Evolutionary conservation across 306 rosid species (phyloP).

Genomic region (Glycyrrhiza uralensis): DNA sequence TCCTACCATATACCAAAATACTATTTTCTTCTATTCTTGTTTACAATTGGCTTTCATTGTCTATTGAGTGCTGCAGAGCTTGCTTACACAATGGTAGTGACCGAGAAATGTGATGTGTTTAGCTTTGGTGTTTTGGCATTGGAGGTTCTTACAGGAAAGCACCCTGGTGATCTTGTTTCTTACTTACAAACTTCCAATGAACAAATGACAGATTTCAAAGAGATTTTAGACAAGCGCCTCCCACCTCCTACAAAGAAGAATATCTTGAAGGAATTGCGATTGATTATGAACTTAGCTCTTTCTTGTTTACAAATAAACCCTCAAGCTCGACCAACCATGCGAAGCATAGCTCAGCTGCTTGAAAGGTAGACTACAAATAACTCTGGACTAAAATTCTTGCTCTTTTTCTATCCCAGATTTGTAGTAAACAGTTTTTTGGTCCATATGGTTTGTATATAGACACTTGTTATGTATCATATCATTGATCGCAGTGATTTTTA

Average conservation of each 20-base stretch:
- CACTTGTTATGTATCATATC: background rate
- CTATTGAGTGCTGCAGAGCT: conserved; percentile 19
- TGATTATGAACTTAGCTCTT: conserved; percentile 13
- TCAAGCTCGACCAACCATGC: conserved; percentile 37
- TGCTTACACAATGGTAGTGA: conserved; percentile 34
- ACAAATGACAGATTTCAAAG: conserved; percentile 12
- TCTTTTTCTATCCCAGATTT: background rate
- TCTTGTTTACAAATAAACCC: conserved; percentile 25
- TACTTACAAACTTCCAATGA: conserved; percentile 10
- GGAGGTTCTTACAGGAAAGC: conserved; percentile 33
- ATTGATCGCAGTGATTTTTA: background rate
- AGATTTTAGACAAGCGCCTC: conserved; percentile 29
- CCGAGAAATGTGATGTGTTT: conserved; percentile 38
- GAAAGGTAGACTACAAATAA: conserved; percentile 8
- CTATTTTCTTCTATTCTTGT: background rate
- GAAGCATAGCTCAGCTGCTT: conserved; percentile 10
- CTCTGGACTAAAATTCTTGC: background rate
- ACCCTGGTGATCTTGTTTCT: conserved; percentile 40
- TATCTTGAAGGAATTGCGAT: conserved; percentile 9
- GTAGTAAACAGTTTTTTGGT: background rate
- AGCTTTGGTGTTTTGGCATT: conserved; percentile 39
- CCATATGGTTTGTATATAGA: background rate
- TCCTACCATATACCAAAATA: background rate
- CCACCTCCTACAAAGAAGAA: background rate
- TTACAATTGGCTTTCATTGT: background rate